phyloP scores from a whole-genome alignment of 192 early-diverging fungal species.

The Coemansia sp. region DNA sequence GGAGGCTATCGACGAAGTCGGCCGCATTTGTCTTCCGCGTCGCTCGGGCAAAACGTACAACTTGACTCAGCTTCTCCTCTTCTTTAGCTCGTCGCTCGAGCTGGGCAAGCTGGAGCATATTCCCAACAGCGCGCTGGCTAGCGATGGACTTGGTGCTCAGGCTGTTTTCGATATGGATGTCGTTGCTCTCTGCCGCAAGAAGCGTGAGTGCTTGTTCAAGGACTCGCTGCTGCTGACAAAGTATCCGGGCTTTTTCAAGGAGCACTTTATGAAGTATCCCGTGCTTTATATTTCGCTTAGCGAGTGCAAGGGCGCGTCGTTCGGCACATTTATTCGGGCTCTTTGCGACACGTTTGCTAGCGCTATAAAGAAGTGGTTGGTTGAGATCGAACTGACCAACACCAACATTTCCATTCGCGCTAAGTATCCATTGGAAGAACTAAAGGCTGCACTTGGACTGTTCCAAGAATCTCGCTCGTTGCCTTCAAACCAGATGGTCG shows the following conservation, averaged over 20 bases:
- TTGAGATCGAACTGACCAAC: not conserved
- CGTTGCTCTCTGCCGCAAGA: conserved; percentile 23
- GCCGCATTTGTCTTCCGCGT: conserved; percentile 38
- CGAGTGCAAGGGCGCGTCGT: conserved; percentile 8
- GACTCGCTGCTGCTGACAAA: conserved; percentile 31
- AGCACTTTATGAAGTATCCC: conserved; percentile 49
- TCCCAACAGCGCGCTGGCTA: conserved; percentile 12
- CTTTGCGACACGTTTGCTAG: conserved; percentile 12
- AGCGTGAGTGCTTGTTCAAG: conserved; percentile 39
- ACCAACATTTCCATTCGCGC: too few relatives aligned
- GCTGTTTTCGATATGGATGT: conserved; percentile 16
- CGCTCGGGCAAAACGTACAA: conserved; percentile 52
- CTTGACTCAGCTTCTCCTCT: conserved; percentile 39
- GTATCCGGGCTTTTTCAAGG: conserved; percentile 32
- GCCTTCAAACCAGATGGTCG: too few relatives aligned
- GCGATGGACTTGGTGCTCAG: not conserved
- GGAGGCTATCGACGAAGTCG: conserved; percentile 30
- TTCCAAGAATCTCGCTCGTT: too few relatives aligned
- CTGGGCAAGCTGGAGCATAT: conserved; percentile 14
- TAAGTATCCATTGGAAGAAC: too few relatives aligned
- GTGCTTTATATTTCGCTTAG: conserved; percentile 40
- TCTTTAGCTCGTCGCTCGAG: conserved; percentile 39
- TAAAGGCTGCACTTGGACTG: too few relatives aligned
- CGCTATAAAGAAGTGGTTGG: not conserved
- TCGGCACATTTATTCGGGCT: conserved; percentile 17